Conservation (phyloP, 1,284 basidiomycete species). For the Cutaneotrichosporon sp. region DNA sequence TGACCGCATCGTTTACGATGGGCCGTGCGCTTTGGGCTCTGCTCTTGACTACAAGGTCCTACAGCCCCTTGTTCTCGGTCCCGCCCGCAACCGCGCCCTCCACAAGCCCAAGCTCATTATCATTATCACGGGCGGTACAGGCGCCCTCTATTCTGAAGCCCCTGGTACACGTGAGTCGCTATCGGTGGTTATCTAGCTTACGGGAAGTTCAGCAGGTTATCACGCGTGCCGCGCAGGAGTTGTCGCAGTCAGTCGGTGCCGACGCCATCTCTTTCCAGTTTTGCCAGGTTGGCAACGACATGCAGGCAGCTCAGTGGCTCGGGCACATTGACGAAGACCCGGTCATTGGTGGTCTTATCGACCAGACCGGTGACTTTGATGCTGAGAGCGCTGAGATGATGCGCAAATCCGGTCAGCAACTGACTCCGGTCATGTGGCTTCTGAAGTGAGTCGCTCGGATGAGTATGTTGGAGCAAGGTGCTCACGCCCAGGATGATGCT, state of each 20-base stretch:
- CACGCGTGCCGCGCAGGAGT: conserved; percentile 7
- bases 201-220: conserved; percentile 11
- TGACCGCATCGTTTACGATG: conserved; percentile 33
- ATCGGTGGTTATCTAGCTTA: not conserved
- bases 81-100: conserved; percentile 39
- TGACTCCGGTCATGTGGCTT: conserved; percentile 17
- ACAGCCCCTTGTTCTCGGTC: conserved; percentile 50
- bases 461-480: not conserved
- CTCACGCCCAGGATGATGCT: conserved; percentile 10
- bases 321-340: conserved; percentile 11
- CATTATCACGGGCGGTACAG: conserved; percentile 40
- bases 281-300: conserved; percentile 17
- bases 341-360: conserved; percentile 10
- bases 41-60: conserved; percentile 49
- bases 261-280: conserved; percentile 17
- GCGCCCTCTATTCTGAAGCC: conserved; percentile 7
- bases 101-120: conserved; percentile 51
- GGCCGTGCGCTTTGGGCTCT: conserved; percentile 37
- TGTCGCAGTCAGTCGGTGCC: conserved; percentile 8
- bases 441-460: conserved; percentile 8
- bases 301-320: conserved; percentile 11
- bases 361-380: conserved; percentile 16
- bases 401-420: conserved; percentile 13
- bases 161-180: conserved; percentile 6
- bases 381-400: conserved; percentile 13